Base-by-base conservation (phyloP, 345 rosid species). In the Brassica cretica region DNA sequence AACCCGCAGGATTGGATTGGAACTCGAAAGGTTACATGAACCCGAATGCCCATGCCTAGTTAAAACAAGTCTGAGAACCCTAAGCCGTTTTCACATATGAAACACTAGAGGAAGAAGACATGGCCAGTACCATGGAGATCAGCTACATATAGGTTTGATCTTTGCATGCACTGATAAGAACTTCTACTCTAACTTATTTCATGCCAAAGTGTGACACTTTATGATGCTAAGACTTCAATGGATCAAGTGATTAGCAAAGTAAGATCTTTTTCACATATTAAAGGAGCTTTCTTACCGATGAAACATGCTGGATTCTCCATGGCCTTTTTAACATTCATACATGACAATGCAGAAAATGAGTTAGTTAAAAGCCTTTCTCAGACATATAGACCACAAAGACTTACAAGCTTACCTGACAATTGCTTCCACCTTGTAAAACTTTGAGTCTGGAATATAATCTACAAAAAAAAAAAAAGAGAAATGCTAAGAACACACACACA, bases 401-500 rank as follows among this genome's bases (percentile, higher is more conserved):
- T 21, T 19, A 27, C 2, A 70, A 64, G 1, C 46, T 66, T 46
- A 81, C 96, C 97, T 91, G 74, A 93, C 53, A 84, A 93, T 87
- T 30, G 97, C 98, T 83, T 93, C 98, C 59, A 93, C 91, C 74
- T 89, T 91, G 85, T 93, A 93, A 77, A 93, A 93, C 39, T 89
- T 78, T 2, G 95, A 84, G 77, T 90, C 97, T 10, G 95, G 95
- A 15, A 86, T 27, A 41, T 87, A 90, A 62, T 84, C 93, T 86
- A 61, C 66, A 3, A 37, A 70, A 66, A 0, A 49, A 41, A 7
- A 80, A 12, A 4, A 44, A 11, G 1, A 12, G 1, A 46, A 78
- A 65, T 24, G 27, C 3, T 0, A 59, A 10, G 6, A 59, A 25
- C 55, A 41, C 2, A 21, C 0, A 32, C 24, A 0, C 37, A 41